Conservation (phyloP, 495 filamentous ascomycete species). For the Podospora conica region DNA sequence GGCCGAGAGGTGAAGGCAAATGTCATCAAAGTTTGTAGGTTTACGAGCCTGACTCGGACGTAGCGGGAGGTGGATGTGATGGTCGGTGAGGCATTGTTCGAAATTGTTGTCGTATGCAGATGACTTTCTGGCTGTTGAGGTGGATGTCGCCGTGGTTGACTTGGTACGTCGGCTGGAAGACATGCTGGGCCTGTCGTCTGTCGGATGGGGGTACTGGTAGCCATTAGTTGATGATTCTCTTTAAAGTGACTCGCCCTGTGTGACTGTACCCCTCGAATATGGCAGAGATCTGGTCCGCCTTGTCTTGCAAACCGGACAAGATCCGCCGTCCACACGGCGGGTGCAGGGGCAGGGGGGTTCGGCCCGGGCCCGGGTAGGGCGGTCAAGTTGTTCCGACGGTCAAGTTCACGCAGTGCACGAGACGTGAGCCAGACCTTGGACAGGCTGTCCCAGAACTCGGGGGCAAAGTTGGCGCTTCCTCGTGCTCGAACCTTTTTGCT, state of each 20-base stretch:
- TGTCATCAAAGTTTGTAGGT: neutral
- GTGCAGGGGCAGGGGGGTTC: constrained; percentile 8
- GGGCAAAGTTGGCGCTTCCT: constrained; percentile 24
- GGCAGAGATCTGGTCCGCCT: constrained; percentile 18
- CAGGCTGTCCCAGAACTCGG: constrained; percentile 29
- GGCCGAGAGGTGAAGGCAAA: neutral
- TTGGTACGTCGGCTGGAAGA: constrained; percentile 9
- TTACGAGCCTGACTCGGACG: neutral
- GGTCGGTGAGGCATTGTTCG: constrained; percentile 31
- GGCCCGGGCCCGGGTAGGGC: too few relatives aligned
- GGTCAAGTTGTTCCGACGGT: constrained; percentile 25
- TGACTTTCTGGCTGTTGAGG: neutral
- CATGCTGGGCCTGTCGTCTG: constrained; percentile 5
- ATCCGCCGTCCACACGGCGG: constrained; percentile 10
- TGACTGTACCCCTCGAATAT: constrained; percentile 19
- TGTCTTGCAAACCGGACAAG: constrained; percentile 18
- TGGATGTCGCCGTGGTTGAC: neutral
- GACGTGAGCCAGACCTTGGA: constrained; percentile 29
- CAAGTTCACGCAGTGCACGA: constrained; percentile 31
- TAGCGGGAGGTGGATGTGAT: constrained; percentile 20
- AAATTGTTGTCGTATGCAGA: constrained; percentile 29
- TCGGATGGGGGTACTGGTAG: constrained; percentile 11
- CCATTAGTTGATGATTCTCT: constrained; percentile 2
- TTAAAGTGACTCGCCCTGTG: neutral
- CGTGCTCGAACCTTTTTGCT: too few relatives aligned